Percentiles rank a stretch among this genome's conserved stretches.
Evolutionary conservation across 306 rosid genomes (phyloP).

Genomic region (Arachis stenosperma): DNA sequence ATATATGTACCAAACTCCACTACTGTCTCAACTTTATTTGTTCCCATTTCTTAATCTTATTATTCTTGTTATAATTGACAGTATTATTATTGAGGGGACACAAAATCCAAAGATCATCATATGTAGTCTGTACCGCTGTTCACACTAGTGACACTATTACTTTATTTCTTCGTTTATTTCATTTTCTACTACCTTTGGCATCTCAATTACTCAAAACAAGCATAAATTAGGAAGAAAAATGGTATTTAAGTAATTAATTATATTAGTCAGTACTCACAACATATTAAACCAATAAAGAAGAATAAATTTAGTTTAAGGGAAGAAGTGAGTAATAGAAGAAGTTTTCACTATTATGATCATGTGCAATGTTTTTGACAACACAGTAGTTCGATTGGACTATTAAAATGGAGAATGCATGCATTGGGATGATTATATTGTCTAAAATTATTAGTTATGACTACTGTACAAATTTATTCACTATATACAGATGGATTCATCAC

Average conservation of each 20-base stretch:
- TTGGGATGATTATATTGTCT: slow-evolving; percentile 14
- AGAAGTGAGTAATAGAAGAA: no score
- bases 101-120: slow-evolving; percentile 44
- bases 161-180: not conserved
- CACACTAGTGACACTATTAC: slow-evolving; percentile 26
- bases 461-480: not conserved
- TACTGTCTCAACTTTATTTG: slow-evolving; percentile 46
- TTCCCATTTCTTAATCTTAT: slow-evolving; percentile 56
- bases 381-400: not conserved
- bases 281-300: slow-evolving; percentile 24
- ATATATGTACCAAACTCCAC: slow-evolving; percentile 53
- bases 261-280: slow-evolving; percentile 25
- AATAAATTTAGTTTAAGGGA: no score
- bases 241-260: slow-evolving; percentile 31
- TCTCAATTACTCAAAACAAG: slow-evolving; percentile 17
- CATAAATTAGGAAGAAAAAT: slow-evolving; percentile 5
- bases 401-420: slow-evolving; percentile 21
- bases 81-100: slow-evolving; percentile 47
- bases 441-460: slow-evolving; percentile 31
- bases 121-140: slow-evolving; percentile 13
- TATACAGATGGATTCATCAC: not conserved
- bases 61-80: slow-evolving; percentile 51
- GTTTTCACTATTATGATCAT: no score
- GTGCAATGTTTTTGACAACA: no score
- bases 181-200: not conserved